A percentile compares a stretch with the other conserved stretches of the same genome.
These are phyloP conservation scores for Neophaeococcomyces aloes DNA, from an alignment of 2,329 filamentous ascomycete genomes.

Conservation along the genomic window DNA sequence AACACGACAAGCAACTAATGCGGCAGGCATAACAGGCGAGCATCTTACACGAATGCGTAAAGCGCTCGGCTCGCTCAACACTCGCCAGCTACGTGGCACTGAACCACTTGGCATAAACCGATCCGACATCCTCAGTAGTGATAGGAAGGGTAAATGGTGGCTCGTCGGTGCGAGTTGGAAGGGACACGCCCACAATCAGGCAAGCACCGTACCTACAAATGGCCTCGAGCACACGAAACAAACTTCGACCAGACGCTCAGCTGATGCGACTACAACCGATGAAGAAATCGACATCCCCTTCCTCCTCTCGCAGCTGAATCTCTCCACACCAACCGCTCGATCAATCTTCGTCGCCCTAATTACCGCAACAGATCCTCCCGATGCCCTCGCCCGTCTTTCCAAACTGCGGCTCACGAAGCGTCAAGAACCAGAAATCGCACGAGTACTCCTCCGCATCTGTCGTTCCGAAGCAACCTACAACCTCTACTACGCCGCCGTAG, in stretches of 20 bases:
- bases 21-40: constrained; percentile 63
- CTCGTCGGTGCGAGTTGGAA: constrained; percentile 89
- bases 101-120: constrained; percentile 76
- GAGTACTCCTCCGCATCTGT: constrained; percentile 77
- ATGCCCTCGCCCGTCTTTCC: constrained; percentile 67
- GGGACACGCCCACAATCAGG: constrained; percentile 32
- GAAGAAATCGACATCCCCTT: constrained; percentile 53
- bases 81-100: constrained; percentile 54
- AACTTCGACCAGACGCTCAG: constrained; percentile 2
- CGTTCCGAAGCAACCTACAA: constrained; percentile 79
- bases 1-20: constrained; percentile 61
- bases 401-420: constrained; percentile 78
- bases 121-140: constrained; percentile 68
- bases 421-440: constrained; percentile 76
- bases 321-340: constrained; percentile 76
- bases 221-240: background rate
- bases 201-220: constrained; percentile 16
- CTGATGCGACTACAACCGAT: constrained; percentile 31
- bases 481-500: constrained; percentile 83
- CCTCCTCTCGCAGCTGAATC: constrained; percentile 69
- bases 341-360: constrained; percentile 92
- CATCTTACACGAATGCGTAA: constrained; percentile 86
- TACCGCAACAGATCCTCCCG: constrained; percentile 70
- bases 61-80: constrained; percentile 66
- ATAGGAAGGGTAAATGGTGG: constrained; percentile 96